Evolutionary conservation across 768 basidiomycete species (phyloP), one percentile per base, ranked within the genome.

Genomic region (Kwoniella heveanensis): DNA sequence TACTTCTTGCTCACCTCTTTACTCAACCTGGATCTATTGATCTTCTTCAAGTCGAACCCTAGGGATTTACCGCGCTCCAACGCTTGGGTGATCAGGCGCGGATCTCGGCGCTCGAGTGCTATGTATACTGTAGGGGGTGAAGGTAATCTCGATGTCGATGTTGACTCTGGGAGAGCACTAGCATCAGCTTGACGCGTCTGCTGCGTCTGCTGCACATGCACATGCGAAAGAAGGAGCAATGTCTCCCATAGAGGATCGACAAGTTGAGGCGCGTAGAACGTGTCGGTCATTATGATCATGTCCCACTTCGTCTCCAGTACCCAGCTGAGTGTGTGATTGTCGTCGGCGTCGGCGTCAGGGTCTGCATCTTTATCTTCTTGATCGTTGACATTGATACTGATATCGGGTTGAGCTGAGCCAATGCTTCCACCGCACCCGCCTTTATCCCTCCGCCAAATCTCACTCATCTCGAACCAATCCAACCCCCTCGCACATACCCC

Each of bases 261-360:
- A 50, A 93, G 86, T 2, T 84, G 80, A 1, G 82, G 71, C 26
- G 82, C 76, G 77, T 92, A 94, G 39, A 93, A 81, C 0, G 92
- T 94, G 79, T 95, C 92, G 56, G 92, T 88, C 12, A 90, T 86
- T 56, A 89, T 77, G 67, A 96, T 87, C 69, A 92, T 83, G 79
- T 91, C 87, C 81, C 88, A 89, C 15, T 44, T 44, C 17, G 39
- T 44, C 10, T 44, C 39, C 8, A 44, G 17, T 3, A 44, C 39
- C 39, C 39, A 44, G 17, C 17, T 19, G 39, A 44, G 39, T 13
- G 6, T 44, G 8, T 87, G 85, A 19, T 69, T 68, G 15, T 86
- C 52, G 15, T 62, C 29, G 26, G 25, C 32, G 17, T 53, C 48
- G 55, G 36, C 47, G 19, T 66, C 59, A 21, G 17, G 6, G 29